Base-by-base conservation (phyloP, 345 rosid genomes). In the Citrus cavaleriei region DNA sequence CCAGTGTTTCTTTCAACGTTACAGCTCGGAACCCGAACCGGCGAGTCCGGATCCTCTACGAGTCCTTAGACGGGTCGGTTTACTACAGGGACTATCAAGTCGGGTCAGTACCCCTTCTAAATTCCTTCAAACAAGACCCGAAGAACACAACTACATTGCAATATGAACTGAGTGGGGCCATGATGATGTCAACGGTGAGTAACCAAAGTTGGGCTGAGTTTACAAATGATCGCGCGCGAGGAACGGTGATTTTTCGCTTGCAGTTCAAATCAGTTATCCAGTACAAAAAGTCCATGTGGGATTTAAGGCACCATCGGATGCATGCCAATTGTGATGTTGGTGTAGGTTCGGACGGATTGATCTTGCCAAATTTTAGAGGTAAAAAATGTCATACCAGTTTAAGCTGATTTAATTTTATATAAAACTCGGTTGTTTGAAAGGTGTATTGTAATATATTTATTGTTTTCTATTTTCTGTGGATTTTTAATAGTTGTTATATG, bases 1-100 rank as follows among this genome's bases (percentile, higher is more conserved):
- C 78, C 28, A 28, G 40, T 42, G 70, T 86, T 16, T 25, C 37
- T 0, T 83, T 81, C 83, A 86, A 79, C 1, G 78, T 83, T 10
- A 65, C 86, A 5, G 78, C 61, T 21, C 80, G 86, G 69, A 86
- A 86, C 79, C 40, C 88, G 14, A 83, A 86, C 73, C 73, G 80
- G 4, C 74, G 61, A 7, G 55, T 79, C n/a, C 77, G 79, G 77
- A 83, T 83, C 51, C 51, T 73, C n/a, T 86, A 86, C 25, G 81
- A 46, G 14, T 62, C 79, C 1, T 21, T 86, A 57, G 69, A 55
- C 3, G 88, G 78, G 7, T 35, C 77, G 22, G 80, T 81, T 68
- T 76, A 34, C 57, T 83, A 86, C 27, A 81, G 61, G 75, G 79
- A 77, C 37, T 75, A 79, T 5, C 63, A 13, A 30, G 60, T 86